Percentiles rank a stretch among this genome's conserved stretches.
phyloP scores from a whole-genome alignment of 768 basidiomycete species.

The Myochromella boudieri region DNA sequence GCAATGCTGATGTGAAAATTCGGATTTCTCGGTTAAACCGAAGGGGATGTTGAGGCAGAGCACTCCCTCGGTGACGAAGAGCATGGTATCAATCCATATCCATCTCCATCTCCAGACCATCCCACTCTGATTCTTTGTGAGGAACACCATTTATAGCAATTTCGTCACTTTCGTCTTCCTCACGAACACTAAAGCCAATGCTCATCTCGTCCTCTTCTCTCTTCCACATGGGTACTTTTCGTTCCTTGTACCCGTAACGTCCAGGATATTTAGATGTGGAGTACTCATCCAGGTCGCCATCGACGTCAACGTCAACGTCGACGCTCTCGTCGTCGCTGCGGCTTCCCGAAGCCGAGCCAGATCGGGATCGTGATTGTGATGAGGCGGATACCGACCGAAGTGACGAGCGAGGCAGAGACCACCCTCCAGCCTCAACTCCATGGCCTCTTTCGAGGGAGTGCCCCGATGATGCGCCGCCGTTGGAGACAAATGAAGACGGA shows the following conservation, averaged over 20 bases:
- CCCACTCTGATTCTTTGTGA: constrained; percentile 42
- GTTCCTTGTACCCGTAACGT: constrained; percentile 19
- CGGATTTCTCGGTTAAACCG: neutral
- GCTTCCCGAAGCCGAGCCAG: constrained; percentile 32
- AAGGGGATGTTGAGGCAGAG: neutral
- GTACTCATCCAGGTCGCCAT: constrained; percentile 17
- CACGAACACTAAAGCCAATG: constrained; percentile 38
- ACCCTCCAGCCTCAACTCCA: constrained; percentile 31
- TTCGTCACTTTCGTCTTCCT: constrained; percentile 45
- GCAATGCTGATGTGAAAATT: constrained; percentile 6
- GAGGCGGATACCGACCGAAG: constrained; percentile 42
- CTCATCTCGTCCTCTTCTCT: constrained; percentile 43
- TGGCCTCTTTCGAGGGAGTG: constrained; percentile 21
- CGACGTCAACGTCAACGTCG: constrained; percentile 24
- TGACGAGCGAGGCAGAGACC: constrained; percentile 58
- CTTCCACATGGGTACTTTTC: constrained; percentile 32
- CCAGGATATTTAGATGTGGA: constrained; percentile 18
- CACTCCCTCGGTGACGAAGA: no score
- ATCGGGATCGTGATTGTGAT: constrained; percentile 29
- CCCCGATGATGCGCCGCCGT: constrained; percentile 9
- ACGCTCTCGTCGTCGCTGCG: constrained; percentile 30
- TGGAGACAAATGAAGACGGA: constrained; percentile 22
- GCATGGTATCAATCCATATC: constrained; percentile 50
- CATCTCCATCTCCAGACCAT: constrained; percentile 75
- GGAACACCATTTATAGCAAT: constrained; percentile 17